Base-by-base conservation (phyloP, 208 protist species). In the Angomonas ambiguus region DNA sequence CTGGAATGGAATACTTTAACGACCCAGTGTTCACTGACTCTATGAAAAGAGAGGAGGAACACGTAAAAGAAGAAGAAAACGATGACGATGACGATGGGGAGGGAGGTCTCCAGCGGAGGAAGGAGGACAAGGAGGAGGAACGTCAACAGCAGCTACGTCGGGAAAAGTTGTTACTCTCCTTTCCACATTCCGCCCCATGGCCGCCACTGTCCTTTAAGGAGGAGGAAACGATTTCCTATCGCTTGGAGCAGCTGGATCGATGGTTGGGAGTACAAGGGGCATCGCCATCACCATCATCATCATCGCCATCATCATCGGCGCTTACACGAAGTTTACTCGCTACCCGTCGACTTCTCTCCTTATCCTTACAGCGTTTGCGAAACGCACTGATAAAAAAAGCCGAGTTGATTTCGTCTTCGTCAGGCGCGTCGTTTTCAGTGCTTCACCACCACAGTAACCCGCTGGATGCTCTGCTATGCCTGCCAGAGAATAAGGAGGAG, bases 151-250 rank as follows among this genome's bases (percentile, higher is more conserved):
- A 33, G 11, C 2, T 4, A 20, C 16, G 24, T 28, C 53, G 48
- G 2, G 72, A 77, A 60, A 51, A 65, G 25, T 60, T 93, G 18
- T 45, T 86, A 1, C 57, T 62, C 38, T 61, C 64, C 33, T 80
- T 93, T 20, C 71, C 79, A 27, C 34, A 57, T 10, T 49, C 83
- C 18, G 55, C 75, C 22, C 76, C 70, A 53, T 93, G 87, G 87
- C 87, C 87, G 2, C 87, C 87, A 0, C 77, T 73, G 20, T 83
- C 72, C 51, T 91, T 89, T 69, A 68, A 83, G 25, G 83, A 88
- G 53, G 65, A 65, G 51, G 75, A 68, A 20, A 38, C 71, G 32
- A 79, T 87, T 25, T 68, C 65, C 10, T 45, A 67, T 18, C 83
- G 87, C 2, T 71, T 88, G 30, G 42, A 62, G 8, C 75, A 85